phyloP scores from a whole-genome alignment of 495 filamentous ascomycete species.

The Xylaria longipes region DNA sequence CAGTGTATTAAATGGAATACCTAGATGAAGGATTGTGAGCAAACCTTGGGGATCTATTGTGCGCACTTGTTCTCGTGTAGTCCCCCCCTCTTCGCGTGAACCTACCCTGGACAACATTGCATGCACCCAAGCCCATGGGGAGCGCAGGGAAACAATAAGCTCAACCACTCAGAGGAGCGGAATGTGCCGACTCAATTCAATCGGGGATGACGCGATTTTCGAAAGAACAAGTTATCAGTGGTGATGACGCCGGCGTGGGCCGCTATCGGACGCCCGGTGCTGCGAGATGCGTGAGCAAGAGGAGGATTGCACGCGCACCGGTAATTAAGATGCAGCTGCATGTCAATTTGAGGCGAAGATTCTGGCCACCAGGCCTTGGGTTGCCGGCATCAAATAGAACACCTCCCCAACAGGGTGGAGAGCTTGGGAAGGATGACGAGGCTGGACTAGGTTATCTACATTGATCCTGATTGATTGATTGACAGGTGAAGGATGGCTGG shows the following conservation, averaged over 20 bases:
- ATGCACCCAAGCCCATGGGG: not conserved
- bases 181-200: slow-evolving; percentile 5
- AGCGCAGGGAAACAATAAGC: not conserved
- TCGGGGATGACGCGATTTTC: not conserved
- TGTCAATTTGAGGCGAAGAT: not conserved
- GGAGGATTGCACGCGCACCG: slow-evolving; percentile 8
- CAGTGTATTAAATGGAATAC: not conserved
- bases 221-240: not conserved
- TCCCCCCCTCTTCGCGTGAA: not conserved
- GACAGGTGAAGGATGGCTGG: not conserved
- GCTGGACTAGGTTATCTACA: not conserved
- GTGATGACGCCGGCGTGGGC: not conserved
- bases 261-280: slow-evolving; percentile 16
- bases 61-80: not conserved
- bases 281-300: slow-evolving; percentile 9
- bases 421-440: not conserved
- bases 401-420: not conserved
- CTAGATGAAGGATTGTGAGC: not conserved
- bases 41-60: not conserved
- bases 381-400: not conserved
- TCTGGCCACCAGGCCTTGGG: not conserved
- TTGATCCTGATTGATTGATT: not conserved
- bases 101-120: slow-evolving; percentile 3
- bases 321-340: slow-evolving; percentile 22
- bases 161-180: not conserved